Evolutionary conservation across 2,329 filamentous ascomycete species (phyloP).

Genomic region (Clonostachys rhizophaga): DNA sequence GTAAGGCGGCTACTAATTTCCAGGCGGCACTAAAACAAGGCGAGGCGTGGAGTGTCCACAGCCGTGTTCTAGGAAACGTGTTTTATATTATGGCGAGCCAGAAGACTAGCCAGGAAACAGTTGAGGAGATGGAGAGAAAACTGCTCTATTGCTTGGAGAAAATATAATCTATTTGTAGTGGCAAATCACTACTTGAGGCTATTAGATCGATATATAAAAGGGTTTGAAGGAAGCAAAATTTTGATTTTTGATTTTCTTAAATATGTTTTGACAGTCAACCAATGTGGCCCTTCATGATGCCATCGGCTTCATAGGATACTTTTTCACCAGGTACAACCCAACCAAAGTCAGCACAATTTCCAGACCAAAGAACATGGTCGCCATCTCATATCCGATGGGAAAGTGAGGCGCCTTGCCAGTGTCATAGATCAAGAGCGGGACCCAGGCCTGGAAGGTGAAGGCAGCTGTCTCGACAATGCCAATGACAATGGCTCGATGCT

Average conservation of each 20-base stretch:
- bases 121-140: slow-evolving; percentile 14
- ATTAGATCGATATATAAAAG: too few species aligned
- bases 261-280: too few species aligned
- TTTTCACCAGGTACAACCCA: slow-evolving; percentile 8
- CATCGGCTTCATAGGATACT: background rate
- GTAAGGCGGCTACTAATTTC: slow-evolving; percentile 36
- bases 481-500: slow-evolving; percentile 42
- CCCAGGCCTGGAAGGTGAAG: slow-evolving; percentile 37
- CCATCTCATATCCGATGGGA: slow-evolving; percentile 25
- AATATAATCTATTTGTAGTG: too few species aligned
- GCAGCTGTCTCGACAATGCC: slow-evolving; percentile 40
- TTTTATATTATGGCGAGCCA: slow-evolving; percentile 55
- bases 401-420: slow-evolving; percentile 30
- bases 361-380: slow-evolving; percentile 21
- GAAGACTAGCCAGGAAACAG: slow-evolving; percentile 23
- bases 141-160: background rate
- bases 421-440: slow-evolving; percentile 30
- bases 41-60: slow-evolving; percentile 44
- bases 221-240: too few species aligned
- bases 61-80: slow-evolving; percentile 51
- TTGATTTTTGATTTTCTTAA: too few species aligned
- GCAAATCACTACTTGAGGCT: too few species aligned
- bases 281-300: too few species aligned
- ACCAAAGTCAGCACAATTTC: slow-evolving; percentile 15
- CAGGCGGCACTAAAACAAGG: slow-evolving; percentile 26